Evolutionary conservation across 2,329 filamentous ascomycete genomes (phyloP).

Genomic region (Cercospora brassicicola): DNA sequence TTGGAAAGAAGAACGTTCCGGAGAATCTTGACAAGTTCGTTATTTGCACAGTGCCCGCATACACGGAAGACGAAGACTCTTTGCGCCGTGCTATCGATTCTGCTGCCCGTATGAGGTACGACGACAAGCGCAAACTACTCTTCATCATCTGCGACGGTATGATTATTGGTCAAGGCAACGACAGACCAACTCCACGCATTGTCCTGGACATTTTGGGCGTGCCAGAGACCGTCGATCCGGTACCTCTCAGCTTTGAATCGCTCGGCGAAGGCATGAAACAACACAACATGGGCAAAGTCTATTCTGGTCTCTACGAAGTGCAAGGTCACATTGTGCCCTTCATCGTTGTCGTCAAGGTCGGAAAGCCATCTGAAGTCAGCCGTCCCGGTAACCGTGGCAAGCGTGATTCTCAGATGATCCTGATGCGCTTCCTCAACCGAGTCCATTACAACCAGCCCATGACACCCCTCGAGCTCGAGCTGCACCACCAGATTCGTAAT

Average conservation of each 20-base stretch:
- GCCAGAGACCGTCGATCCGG: constrained; percentile 87
- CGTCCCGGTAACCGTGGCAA: constrained; percentile 94
- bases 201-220: constrained; percentile 96
- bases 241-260: constrained; percentile 94
- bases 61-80: constrained; percentile 97
- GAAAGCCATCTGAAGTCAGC: constrained; percentile 74
- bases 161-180: constrained; percentile 99
- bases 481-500: constrained; percentile 98
- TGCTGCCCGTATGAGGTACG: constrained; percentile 89
- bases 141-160: constrained; percentile 95
- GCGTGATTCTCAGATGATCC: constrained; percentile 96
- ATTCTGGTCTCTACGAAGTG: constrained; percentile 95
- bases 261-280: constrained; percentile 94
- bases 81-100: constrained; percentile 96
- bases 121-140: constrained; percentile 95
- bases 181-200: constrained; percentile 90
- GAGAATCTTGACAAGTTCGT: constrained; percentile 98
- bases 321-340: constrained; percentile 98
- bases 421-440: constrained; percentile 99
- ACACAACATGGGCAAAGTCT: constrained; percentile 99
- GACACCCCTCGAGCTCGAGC: constrained; percentile 94
- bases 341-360: constrained; percentile 93
- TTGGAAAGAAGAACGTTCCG: constrained; percentile 83
- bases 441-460: constrained; percentile 97
- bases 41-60: constrained; percentile 95